Base-by-base conservation (phyloP, 441 rosid genomes). In the Adansonia grandidieri region DNA sequence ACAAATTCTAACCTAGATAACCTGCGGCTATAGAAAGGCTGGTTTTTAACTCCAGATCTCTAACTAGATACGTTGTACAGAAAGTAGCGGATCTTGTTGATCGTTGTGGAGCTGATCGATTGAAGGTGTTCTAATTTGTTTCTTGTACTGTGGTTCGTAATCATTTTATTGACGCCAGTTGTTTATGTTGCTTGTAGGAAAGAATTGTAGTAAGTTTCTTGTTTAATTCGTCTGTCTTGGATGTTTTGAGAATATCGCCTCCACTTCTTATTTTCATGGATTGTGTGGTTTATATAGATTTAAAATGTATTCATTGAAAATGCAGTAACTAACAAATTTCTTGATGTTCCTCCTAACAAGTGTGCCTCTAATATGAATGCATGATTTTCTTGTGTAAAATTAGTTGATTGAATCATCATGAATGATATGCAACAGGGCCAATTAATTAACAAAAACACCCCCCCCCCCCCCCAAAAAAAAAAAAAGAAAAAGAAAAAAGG, bases 1-100 rank as follows among this genome's bases (percentile, higher is more conserved):
- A 83, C 91, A 65, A 94, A 88, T 87, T 84, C 92, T 85, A 88
- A 91, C 86, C 89, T 86, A 67, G 86, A 85, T 85, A 83, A 87
- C 83, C 76, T 75, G 87, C 90, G 91, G 87, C 80, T 85, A 80
- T 91, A 91, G 90, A 84, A 60, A 79, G 78, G 77, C 72, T 66
- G 78, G 70, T 77, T 65, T 65, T 81, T 79, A 63, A 84, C 82
- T 79, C 88, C 76, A 77, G 77, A 77, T 73, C 73, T 74, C 91
- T 90, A 87, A 90, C 89, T 76, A 76, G 83, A 77, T 80, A 82
- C 63, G 19, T 10, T 88, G 94, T 92, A 89, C 88, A 88, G 86
- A 79, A 85, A 83, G 81, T 80, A 82, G 85, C 69, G 70, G 86
- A 74, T 83, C 64, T 77, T 54, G 78, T 73, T 74, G 61, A 77